Conservation (phyloP, 352 stramenopile genomes). For the Pythium periplocum region DNA sequence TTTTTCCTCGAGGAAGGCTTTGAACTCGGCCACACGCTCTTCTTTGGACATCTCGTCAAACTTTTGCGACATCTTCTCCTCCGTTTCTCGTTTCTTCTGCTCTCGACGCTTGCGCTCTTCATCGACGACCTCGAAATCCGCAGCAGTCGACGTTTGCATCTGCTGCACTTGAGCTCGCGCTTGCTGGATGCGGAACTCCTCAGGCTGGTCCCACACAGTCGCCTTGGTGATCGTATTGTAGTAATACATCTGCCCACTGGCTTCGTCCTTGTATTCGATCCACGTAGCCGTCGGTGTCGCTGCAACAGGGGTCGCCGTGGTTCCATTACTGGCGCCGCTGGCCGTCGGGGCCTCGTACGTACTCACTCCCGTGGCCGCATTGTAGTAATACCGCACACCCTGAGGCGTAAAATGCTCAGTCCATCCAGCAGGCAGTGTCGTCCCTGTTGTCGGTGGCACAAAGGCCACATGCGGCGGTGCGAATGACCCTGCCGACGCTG, state of each 20-base stretch:
- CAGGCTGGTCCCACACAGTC: constrained; percentile 78
- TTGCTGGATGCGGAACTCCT: constrained; percentile 73
- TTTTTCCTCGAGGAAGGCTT: constrained; percentile 65
- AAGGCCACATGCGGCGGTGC: neutral
- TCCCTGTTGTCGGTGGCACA: neutral
- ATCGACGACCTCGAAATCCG: constrained; percentile 9
- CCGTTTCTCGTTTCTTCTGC: constrained; percentile 40
- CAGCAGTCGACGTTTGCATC: constrained; percentile 35
- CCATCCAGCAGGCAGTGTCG: constrained; percentile 44
- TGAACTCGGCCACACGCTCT: constrained; percentile 57
- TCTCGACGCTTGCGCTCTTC: constrained; percentile 28
- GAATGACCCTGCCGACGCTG: neutral
- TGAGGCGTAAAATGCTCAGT: constrained; percentile 53
- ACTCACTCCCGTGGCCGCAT: constrained; percentile 45
- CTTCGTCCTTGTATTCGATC: constrained; percentile 77
- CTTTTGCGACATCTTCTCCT: constrained; percentile 30
- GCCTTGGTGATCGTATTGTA: constrained; percentile 70
- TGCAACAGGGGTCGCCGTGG: constrained; percentile 1
- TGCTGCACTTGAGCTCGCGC: constrained; percentile 63
- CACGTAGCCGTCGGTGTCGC: constrained; percentile 25
- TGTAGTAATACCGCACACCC: constrained; percentile 58
- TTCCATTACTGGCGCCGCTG: neutral
- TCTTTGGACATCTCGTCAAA: constrained; percentile 46
- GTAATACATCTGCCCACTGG: constrained; percentile 70
- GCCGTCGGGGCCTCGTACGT: constrained; percentile 45